A percentile compares a stretch with the other conserved stretches of the same genome.
Evolutionary conservation across 1,139 yeast genomes (phyloP).

Genomic region (Suhomyces taliae): DNA sequence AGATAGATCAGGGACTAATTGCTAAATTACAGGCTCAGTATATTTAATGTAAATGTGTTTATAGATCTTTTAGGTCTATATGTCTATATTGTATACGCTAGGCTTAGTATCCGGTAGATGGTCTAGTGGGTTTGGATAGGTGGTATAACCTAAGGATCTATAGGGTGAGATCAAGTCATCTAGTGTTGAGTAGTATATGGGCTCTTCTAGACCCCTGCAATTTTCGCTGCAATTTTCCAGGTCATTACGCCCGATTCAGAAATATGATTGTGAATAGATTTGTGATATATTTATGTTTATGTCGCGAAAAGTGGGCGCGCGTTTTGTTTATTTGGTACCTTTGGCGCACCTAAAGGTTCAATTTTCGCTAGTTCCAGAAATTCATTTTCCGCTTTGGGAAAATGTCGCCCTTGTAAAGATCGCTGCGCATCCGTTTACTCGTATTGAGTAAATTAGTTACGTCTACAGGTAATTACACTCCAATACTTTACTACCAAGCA

Average conservation of each 20-base stretch:
- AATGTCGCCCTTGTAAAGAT: conserved; percentile 3
- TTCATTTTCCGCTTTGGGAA: conserved; percentile 10
- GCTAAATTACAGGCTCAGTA: too few relatives aligned
- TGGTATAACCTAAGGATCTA: not conserved
- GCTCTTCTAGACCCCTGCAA: conserved; percentile 1
- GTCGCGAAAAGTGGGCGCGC: conserved; percentile 8
- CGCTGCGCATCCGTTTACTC: conserved; percentile 6
- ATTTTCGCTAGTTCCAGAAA: conserved; percentile 10
- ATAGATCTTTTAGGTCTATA: too few relatives aligned
- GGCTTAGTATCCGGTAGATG: too few relatives aligned
- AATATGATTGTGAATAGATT: conserved; percentile 7
- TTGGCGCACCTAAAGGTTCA: not conserved
- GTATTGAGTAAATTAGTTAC: conserved; percentile 6
- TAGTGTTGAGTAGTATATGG: not conserved
- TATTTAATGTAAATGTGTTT: too few relatives aligned
- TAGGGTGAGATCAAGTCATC: not conserved
- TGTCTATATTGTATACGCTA: too few relatives aligned
- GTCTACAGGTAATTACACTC: not conserved
- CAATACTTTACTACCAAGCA: too few relatives aligned
- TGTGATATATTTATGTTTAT: conserved; percentile 11
- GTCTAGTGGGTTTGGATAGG: too few relatives aligned
- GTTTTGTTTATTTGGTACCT: conserved; percentile 4
- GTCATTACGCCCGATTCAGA: conserved; percentile 11
- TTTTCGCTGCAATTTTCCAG: conserved; percentile 7
- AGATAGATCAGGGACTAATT: not conserved